Evolutionary conservation across 2,329 filamentous ascomycete genomes (phyloP), one percentile per base, ranked within the genome.

Genomic region (Elsinoe australis): DNA sequence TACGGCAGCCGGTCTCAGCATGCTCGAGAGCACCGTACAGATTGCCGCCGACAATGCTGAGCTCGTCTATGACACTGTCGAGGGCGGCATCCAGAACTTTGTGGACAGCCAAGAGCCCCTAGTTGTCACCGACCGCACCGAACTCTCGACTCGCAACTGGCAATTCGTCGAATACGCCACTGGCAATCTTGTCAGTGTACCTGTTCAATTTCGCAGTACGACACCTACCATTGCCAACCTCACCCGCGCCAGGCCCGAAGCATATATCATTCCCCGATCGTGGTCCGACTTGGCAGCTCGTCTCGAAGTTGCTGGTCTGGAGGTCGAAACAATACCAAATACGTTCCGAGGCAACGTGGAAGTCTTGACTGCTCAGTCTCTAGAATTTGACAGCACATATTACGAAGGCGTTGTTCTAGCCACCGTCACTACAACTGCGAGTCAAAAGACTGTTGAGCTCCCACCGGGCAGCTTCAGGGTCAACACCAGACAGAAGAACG

Each of bases 401-500:
- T 64, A 64, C 35, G 63, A 67, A 44, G 64, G 64, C 8, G 54
- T 54, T 2, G 54, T 65, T 0, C 44, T 62, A n/a, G 61, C 61
- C 9, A 60, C 55, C 0, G 61, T 66, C 0, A 64, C 60, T 0
- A 62, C 59, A 0, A 56, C 59, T 17, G 55, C 57, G 1, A 50
- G 56, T 12, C 51, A 47, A 3, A 58, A 53, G 18, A 54, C 60
- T 2, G 53, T 67, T 2, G 51, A 50, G 7, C 47, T 66, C 22
- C 63, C 63, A 0, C 54, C 54, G 4, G 62, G 64, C 1, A 64
- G 61, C 22, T 67, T 63, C 49, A 58, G 56, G 14, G 56, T 67
- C 7, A 59, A 55, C 28, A 60, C 57, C 18, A 55, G 55, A 49
- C 64, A 67, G 56, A 66, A 65, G 53, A 66, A 66, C 31, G 61